Percentiles rank a stretch among this genome's conserved stretches.
Conservation (phyloP, 139 green algal genomes). For the Coelastrella sp. region DNA sequence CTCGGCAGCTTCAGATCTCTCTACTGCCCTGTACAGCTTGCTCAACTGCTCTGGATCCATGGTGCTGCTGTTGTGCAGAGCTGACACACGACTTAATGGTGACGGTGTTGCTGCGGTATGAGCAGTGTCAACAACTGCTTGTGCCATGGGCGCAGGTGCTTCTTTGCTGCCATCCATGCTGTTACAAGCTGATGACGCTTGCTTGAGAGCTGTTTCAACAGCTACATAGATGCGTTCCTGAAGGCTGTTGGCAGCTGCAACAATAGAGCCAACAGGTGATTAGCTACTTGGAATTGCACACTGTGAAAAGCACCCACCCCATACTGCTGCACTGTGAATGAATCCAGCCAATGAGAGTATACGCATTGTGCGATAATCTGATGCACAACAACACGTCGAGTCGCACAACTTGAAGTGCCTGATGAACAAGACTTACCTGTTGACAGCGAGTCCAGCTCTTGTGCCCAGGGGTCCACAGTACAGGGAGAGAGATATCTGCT, state of each 20-base stretch:
- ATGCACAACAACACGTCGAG: too few relatives aligned
- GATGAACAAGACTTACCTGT: too few relatives aligned
- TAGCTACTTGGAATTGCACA: too few relatives aligned
- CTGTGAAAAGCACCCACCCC: too few relatives aligned
- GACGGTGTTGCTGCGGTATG: background rate
- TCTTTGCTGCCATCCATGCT: background rate
- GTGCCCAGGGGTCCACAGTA: background rate
- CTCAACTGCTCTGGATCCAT: constrained; percentile 16
- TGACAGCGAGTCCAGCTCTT: background rate
- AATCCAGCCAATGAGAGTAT: too few relatives aligned
- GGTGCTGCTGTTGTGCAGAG: background rate
- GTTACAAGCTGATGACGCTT: background rate
- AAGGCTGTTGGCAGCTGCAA: background rate
- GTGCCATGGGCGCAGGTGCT: background rate
- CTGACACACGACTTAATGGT: background rate
- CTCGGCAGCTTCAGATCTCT: constrained; percentile 16
- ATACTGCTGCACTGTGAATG: too few relatives aligned
- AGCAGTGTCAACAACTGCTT: background rate
- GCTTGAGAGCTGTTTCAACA: constrained; percentile 8
- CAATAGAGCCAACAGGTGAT: background rate
- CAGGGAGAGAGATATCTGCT: background rate
- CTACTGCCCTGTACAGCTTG: background rate
- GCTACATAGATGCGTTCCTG: constrained; percentile 13
- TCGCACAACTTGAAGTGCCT: too few relatives aligned
- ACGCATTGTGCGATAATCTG: too few relatives aligned